A percentile compares a stretch with the other conserved stretches of the same genome.
Evolutionary conservation across 2,329 filamentous ascomycete genomes (phyloP).

Genomic region (Ascochyta koolunga): DNA sequence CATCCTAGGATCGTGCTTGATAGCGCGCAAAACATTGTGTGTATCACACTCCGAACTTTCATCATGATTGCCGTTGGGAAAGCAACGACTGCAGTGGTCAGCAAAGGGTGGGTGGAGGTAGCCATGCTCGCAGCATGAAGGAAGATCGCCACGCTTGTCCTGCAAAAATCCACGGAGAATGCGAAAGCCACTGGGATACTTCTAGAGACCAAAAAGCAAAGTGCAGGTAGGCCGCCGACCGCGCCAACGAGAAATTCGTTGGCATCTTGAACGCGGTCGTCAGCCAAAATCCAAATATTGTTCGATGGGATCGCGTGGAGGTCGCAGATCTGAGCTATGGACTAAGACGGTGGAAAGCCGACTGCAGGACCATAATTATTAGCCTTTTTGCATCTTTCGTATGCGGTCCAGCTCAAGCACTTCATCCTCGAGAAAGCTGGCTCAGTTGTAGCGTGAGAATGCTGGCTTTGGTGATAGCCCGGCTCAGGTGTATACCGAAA

Average conservation of each 20-base stretch:
- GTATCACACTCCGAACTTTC: neutral
- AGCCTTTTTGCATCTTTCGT: no score
- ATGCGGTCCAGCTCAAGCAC: no score
- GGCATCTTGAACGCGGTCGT: neutral
- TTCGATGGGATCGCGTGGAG: neutral
- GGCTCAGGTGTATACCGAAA: no score
- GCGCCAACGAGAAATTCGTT: neutral
- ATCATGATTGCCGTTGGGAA: neutral
- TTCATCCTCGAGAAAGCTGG: no score
- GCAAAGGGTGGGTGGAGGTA: neutral
- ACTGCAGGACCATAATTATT: no score
- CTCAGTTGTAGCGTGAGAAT: no score
- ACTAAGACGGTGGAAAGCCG: no score
- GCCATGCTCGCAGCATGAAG: neutral
- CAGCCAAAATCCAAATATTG: neutral
- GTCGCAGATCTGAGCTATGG: neutral
- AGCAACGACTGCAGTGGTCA: conserved; percentile 1
- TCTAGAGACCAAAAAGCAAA: neutral
- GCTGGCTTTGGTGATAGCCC: no score
- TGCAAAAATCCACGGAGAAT: neutral
- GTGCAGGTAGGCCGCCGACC: neutral
- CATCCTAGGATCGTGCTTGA: neutral
- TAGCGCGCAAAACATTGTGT: neutral
- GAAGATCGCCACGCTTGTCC: neutral
- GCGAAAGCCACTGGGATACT: no score